Base-by-base conservation (phyloP, 1,284 basidiomycete genomes). In the Cutaneotrichosporon sp. region DNA sequence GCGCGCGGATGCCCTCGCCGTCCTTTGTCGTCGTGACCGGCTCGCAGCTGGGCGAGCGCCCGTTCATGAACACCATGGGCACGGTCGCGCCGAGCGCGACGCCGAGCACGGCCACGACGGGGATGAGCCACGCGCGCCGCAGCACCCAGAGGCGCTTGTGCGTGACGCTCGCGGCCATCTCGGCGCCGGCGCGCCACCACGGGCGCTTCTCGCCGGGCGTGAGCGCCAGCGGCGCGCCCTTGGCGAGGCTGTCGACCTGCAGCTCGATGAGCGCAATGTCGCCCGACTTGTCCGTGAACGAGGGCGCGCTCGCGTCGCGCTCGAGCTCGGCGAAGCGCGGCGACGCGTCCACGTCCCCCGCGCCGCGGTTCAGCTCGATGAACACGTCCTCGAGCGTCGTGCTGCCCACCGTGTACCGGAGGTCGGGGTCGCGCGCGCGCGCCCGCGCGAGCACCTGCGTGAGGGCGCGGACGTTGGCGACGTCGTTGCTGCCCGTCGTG, bases 361-460 rank as follows among this genome's bases (percentile, higher is more conserved):
- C 47, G 16, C 25, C 80, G 33, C 82, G 79, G 56, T 82, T 90
- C 31, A 92, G 78, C 50, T 84, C 82, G 9, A 92, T 81, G 79
- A 92, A 92, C 45, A 92, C 88, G 60, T 90, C 88, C 70, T 91
- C 90, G 54, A 92, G 87, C 6, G 88, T 86, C 1, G 89, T 87
- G 3, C 87, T 87, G 22, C 87, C 79, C 9, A 91, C 82, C 54
- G 90, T 87, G 70, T 89, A 90, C 0, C 83, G 83, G 3, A 65
- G 8, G 11, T 59, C 31, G 11, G n/a, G 16, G 25, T 54, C 43
- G 13, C 24, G n/a, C 6, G n/a, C 25, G 3, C 62, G 54, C 29
- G n/a, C 16, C 16, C 11, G n/a, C 38, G 60, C 31, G 0, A 91
- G 74, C 0, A 84, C 60, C 34, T 83, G 79, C 18, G 91, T 82